These are phyloP conservation scores for Ganoderma meredithae DNA, from an alignment of 1,284 basidiomycete genomes.

Conservation along the genomic window DNA sequence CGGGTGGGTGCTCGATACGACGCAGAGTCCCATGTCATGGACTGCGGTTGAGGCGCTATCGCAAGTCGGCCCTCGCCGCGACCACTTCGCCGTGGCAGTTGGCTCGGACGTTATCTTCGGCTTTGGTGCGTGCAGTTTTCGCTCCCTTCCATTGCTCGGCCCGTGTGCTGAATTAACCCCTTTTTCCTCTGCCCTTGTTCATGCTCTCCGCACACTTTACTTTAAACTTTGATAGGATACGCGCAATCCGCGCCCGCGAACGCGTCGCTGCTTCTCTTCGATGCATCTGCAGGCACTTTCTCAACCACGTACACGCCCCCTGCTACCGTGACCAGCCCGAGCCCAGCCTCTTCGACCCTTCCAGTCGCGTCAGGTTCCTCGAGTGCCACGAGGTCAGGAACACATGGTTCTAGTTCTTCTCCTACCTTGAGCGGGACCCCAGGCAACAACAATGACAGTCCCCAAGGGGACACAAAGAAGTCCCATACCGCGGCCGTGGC, in stretches of 20 bases:
- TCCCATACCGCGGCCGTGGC: conserved; percentile 54
- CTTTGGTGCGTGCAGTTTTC: conserved; percentile 66
- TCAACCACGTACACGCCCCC: conserved; percentile 52
- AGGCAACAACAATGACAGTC: conserved; percentile 17
- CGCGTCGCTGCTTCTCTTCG: conserved; percentile 56
- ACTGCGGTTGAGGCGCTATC: conserved; percentile 56
- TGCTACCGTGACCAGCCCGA: conserved; percentile 40
- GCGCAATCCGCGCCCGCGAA: conserved; percentile 55
- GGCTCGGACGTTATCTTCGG: conserved; percentile 75
- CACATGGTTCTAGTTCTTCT: conserved; percentile 28
- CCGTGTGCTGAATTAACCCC: conserved; percentile 14
- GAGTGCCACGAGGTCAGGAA: conserved; percentile 25
- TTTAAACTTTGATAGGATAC: conserved; percentile 56
- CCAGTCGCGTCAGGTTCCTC: conserved; percentile 40
- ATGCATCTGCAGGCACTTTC: conserved; percentile 50
- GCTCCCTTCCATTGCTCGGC: conserved; percentile 15
- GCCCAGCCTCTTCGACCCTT: conserved; percentile 46
- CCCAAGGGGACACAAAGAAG: conserved; percentile 33
- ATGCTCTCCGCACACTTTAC: not conserved
- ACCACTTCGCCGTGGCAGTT: conserved; percentile 74
- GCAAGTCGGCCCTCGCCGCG: conserved; percentile 66
- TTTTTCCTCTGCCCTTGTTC: conserved; percentile 4
- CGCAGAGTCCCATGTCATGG: conserved; percentile 65
- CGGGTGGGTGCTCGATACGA: conserved; percentile 78
- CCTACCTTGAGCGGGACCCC: conserved; percentile 31